These are phyloP conservation scores for Naematelia encephala DNA, from an alignment of 768 basidiomycete genomes.

Conservation along the genomic window DNA sequence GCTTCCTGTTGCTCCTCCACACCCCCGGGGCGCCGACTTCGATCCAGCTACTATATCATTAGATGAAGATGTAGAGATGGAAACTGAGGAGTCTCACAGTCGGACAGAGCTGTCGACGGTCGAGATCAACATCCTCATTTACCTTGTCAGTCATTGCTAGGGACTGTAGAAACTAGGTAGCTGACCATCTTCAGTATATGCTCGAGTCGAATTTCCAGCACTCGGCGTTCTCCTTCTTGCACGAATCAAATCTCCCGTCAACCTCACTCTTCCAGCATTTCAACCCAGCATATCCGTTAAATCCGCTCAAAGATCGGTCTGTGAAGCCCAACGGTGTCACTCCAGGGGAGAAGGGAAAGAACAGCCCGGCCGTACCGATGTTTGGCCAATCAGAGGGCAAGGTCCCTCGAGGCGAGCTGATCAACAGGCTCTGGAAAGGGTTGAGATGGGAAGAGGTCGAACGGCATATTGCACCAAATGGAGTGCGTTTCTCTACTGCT, in stretches of 20 bases:
- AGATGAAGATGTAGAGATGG: conserved; percentile 17
- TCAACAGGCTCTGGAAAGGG: conserved; percentile 44
- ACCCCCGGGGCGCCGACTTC: conserved; percentile 24
- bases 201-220: conserved; percentile 47
- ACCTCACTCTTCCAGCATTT: conserved; percentile 44
- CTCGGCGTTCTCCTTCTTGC: conserved; percentile 44
- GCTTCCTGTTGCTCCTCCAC: conserved; percentile 32
- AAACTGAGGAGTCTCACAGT: conserved; percentile 2
- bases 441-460: conserved; percentile 46
- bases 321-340: conserved; percentile 1
- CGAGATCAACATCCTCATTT: conserved; percentile 48
- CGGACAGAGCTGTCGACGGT: conserved; percentile 13
- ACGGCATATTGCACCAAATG: conserved; percentile 37
- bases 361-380: conserved; percentile 14
- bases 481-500: conserved; percentile 18
- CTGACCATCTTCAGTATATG: conserved; percentile 32
- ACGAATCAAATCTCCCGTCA: conserved; percentile 40
- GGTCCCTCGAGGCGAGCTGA: conserved; percentile 43
- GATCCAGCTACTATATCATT: conserved; percentile 21
- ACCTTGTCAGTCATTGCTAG: conserved; percentile 31
- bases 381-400: conserved; percentile 30
- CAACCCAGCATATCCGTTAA: conserved; percentile 22
- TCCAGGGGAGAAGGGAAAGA: conserved; percentile 13
- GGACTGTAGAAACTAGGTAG: background rate
- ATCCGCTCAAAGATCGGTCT: background rate